Base-by-base conservation (phyloP, 1,139 yeast genomes). In the Magnusiomyces ingens region DNA sequence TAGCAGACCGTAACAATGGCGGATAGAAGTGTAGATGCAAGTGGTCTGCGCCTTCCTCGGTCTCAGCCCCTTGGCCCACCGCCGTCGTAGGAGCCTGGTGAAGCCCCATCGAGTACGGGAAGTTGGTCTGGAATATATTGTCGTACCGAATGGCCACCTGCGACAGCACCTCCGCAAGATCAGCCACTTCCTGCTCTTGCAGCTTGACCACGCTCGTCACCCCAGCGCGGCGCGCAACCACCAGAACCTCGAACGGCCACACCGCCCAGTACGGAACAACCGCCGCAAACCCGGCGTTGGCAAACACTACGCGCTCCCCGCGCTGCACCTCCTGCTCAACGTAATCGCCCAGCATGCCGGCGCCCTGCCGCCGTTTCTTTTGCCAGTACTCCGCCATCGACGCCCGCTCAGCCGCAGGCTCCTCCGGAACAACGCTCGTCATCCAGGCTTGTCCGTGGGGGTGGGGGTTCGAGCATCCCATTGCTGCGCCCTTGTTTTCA, bases 381-480 rank as follows among this genome's bases (percentile, higher is more conserved):
- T 60, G 52, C 26, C 17, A n/a, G 65, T 85, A 85, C 48, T 74
- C 71, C 10, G 67, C 66, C 75, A 84, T 73, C 15, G 45, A 43
- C 2, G 15, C 45, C 52, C 82, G 71, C 65, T 85, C 91, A 51
- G 74, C 72, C 38, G 73, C 74, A n/a, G 85, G 87, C 68, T 84
- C 91, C 42, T 81, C 80, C 8, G 93, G 93, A 8, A 84, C 71
- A 12, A 75, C 68, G 60, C 80, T 84, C 52, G 85, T 74, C 68
- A 86, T 80, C 93, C 93, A 85, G 10, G 86, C 89, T 69, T 85
- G 93, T 22, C 76, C 75, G 58, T 85, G 93, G 13, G 91, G 91
- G 66, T 85, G 93, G 2, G 90, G 86, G 64, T 85, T 85, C 1
- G 90, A 83, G 64, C 91, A 85, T 41, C 93, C 91, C 93, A 85